Evolutionary conservation across 345 rosid species (phyloP).

Genomic region (Gossypium arboreum): DNA sequence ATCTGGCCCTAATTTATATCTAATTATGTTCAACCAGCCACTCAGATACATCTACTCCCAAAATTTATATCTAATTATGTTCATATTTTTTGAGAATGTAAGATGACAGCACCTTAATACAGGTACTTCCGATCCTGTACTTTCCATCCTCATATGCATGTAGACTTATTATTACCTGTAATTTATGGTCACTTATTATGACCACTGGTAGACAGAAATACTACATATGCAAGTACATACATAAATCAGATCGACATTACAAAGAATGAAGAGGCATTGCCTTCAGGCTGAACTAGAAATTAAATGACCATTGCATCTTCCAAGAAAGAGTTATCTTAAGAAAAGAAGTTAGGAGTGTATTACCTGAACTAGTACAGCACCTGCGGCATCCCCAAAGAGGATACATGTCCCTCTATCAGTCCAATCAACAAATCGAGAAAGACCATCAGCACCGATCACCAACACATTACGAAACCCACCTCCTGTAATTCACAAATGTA

Average conservation of each 20-base stretch:
- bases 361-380: constrained; percentile 95
- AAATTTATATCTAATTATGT: too few relatives aligned
- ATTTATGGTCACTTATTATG: background rate
- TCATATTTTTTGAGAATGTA: too few relatives aligned
- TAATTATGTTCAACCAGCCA: too few relatives aligned
- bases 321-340: background rate
- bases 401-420: constrained; percentile 91
- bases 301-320: background rate
- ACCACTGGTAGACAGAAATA: background rate
- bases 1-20: too few relatives aligned
- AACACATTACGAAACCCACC: constrained; percentile 81
- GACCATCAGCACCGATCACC: constrained; percentile 86
- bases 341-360: constrained; percentile 29
- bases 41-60: too few relatives aligned
- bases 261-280: background rate
- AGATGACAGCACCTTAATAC: too few relatives aligned
- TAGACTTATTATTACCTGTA: background rate
- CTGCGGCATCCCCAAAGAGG: constrained; percentile 95
- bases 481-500: constrained; percentile 38
- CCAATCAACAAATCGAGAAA: constrained; percentile 93
- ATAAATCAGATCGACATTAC: background rate
- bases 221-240: background rate
- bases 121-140: too few relatives aligned
- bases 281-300: background rate
- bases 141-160: too few relatives aligned